These are phyloP conservation scores for Tylopilus rubrobrunneus DNA, from an alignment of 768 basidiomycete species.

Conservation along the genomic window DNA sequence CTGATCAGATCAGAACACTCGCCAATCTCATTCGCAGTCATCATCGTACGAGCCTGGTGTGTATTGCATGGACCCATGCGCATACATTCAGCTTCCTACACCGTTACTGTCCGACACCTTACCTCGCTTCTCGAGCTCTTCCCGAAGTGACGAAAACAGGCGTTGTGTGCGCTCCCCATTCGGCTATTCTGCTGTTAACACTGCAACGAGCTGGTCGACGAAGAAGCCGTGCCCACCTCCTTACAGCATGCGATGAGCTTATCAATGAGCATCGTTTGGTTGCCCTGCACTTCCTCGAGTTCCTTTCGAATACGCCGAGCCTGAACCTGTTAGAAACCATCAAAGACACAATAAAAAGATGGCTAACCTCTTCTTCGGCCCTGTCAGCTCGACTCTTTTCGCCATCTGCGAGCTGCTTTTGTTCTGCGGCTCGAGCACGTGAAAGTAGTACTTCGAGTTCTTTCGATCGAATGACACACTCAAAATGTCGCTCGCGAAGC, in stretches of 20 bases:
- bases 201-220: not conserved
- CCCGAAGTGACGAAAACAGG: conserved; percentile 73
- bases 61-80: conserved; percentile 13
- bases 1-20: not conserved
- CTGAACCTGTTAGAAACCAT: conserved; percentile 34
- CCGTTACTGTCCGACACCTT: conserved; percentile 42
- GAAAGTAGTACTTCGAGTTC: conserved; percentile 86
- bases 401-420: conserved; percentile 76
- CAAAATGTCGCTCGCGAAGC: conserved; percentile 87
- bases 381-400: conserved; percentile 67
- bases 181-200: conserved; percentile 44
- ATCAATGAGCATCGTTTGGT: conserved; percentile 77
- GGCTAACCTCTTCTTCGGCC: conserved; percentile 68
- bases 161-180: conserved; percentile 82
- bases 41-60: conserved; percentile 8
- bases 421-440: conserved; percentile 82
- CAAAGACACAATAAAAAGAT: conserved; percentile 1
- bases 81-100: conserved; percentile 39
- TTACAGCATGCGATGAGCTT: conserved; percentile 83
- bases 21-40: conserved; percentile 1
- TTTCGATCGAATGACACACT: conserved; percentile 88
- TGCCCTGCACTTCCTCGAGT: conserved; percentile 74
- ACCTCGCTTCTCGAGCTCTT: conserved; percentile 75
- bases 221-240: conserved; percentile 53
- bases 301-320: conserved; percentile 68